phyloP scores from a whole-genome alignment of 352 stramenopile genomes.

The Phytophthora citrophthora region DNA sequence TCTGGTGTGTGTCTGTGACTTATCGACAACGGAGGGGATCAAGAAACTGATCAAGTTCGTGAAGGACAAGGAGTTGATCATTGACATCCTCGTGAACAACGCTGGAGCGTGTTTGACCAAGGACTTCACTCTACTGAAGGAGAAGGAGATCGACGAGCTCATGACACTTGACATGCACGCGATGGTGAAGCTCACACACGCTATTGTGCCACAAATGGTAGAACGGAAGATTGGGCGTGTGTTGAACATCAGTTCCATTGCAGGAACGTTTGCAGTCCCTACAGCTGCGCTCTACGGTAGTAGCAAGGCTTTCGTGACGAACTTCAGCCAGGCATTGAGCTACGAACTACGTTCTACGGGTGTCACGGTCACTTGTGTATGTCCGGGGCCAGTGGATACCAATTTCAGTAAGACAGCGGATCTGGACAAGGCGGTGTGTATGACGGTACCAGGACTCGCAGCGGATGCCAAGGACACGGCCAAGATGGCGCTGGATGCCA shows the following conservation, averaged over 20 bases:
- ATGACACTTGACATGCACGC: conserved; percentile 76
- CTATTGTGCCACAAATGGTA: conserved; percentile 79
- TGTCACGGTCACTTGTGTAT: conserved; percentile 85
- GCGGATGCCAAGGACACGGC: conserved; percentile 61
- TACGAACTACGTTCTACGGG: conserved; percentile 80
- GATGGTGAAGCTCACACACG: conserved; percentile 63
- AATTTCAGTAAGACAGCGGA: conserved; percentile 65
- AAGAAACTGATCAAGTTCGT: conserved; percentile 64
- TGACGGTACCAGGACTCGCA: conserved; percentile 43
- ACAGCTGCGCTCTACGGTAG: conserved; percentile 77
- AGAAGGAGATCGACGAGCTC: conserved; percentile 59
- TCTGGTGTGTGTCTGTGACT: conserved; percentile 64
- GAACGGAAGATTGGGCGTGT: conserved; percentile 70
- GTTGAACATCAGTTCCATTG: conserved; percentile 83
- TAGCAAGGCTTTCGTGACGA: conserved; percentile 80
- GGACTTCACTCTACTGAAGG: conserved; percentile 50
- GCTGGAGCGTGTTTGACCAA: conserved; percentile 52
- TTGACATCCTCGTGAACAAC: conserved; percentile 91
- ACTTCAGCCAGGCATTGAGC: conserved; percentile 80
- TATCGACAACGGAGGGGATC: conserved; percentile 60
- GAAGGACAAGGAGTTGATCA: conserved; percentile 56
- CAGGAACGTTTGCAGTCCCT: conserved; percentile 53
- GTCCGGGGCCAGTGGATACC: conserved; percentile 69
- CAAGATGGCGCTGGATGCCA: conserved; percentile 55
- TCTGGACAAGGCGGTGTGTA: conserved; percentile 42